Conservation (phyloP, 2,329 filamentous ascomycete genomes). For the Plectosphaerella sp. region DNA sequence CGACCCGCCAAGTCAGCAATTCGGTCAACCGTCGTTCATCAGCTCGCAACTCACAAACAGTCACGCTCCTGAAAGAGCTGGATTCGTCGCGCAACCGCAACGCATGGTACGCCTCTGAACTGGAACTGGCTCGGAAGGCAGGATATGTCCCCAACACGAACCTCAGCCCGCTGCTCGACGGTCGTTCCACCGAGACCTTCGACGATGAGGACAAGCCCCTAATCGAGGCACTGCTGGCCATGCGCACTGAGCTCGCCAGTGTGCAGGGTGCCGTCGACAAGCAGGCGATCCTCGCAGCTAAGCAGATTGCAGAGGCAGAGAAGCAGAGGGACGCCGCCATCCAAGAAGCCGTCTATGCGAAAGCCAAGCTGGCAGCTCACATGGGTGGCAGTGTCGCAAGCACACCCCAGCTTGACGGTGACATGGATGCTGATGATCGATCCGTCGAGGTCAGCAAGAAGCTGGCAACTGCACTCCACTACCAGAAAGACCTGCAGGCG, state of each 20-base stretch:
- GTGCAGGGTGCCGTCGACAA: slow-evolving; percentile 88
- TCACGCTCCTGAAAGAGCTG: slow-evolving; percentile 78
- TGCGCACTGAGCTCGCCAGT: slow-evolving; percentile 83
- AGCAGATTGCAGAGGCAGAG: slow-evolving; percentile 88
- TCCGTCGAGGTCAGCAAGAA: slow-evolving; percentile 74
- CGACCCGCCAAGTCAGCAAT: slow-evolving; percentile 52
- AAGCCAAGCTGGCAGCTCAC: slow-evolving; percentile 84
- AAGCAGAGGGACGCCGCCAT: slow-evolving; percentile 93
- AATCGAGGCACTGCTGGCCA: slow-evolving; percentile 85
- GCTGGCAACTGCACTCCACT: slow-evolving; percentile 73
- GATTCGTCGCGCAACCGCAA: slow-evolving; percentile 81
- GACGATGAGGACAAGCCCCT: slow-evolving; percentile 89
- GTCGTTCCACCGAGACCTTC: slow-evolving; percentile 72
- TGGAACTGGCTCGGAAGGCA: slow-evolving; percentile 84
- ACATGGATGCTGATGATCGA: slow-evolving; percentile 60
- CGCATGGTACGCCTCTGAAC: slow-evolving; percentile 94
- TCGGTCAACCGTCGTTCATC: slow-evolving; percentile 57
- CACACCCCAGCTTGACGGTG: slow-evolving; percentile 54
- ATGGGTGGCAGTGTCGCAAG: slow-evolving; percentile 53
- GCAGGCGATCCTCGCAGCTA: slow-evolving; percentile 80
- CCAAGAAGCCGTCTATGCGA: slow-evolving; percentile 90
- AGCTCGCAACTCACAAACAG: slow-evolving; percentile 59
- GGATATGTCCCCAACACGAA: slow-evolving; percentile 75
- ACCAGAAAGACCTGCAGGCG: slow-evolving; percentile 77
- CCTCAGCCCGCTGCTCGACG: slow-evolving; percentile 70